A percentile compares a stretch with the other conserved stretches of the same genome.
Conservation (phyloP, 805 yeast genomes). For the Yamadazyma kitorensis region DNA sequence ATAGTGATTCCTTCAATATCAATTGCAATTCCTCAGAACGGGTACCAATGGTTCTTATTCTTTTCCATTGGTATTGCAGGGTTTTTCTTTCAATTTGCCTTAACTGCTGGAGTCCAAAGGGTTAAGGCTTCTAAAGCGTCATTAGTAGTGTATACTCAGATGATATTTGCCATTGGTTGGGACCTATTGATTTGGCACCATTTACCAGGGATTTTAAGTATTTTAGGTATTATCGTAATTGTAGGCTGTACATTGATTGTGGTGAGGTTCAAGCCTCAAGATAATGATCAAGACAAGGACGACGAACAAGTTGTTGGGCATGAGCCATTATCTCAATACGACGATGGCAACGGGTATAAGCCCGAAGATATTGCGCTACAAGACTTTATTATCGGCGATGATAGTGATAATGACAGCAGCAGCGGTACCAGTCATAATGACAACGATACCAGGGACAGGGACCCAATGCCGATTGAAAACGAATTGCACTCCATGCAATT, state of each 20-base stretch:
- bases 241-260: slow-evolving; percentile 62
- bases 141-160: slow-evolving; percentile 70
- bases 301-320: slow-evolving; percentile 5
- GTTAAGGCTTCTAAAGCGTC: slow-evolving; percentile 77
- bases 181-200: slow-evolving; percentile 72
- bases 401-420: slow-evolving; percentile 16
- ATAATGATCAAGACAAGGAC: slow-evolving; percentile 7
- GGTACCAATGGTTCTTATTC: slow-evolving; percentile 65
- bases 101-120: slow-evolving; percentile 80
- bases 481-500: slow-evolving; percentile 8
- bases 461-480: not conserved
- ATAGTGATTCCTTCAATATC: slow-evolving; percentile 54
- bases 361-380: slow-evolving; percentile 23
- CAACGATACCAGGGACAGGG: not conserved
- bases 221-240: slow-evolving; percentile 68
- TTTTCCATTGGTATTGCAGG: slow-evolving; percentile 69
- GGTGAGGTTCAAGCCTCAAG: slow-evolving; percentile 16
- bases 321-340: slow-evolving; percentile 10
- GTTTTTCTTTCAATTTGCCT: slow-evolving; percentile 72
- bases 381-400: slow-evolving; percentile 28
- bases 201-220: slow-evolving; percentile 65
- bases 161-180: slow-evolving; percentile 76
- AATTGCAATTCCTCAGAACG: slow-evolving; percentile 60
- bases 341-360: slow-evolving; percentile 9
- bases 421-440: not conserved